Conservation (phyloP, 2,329 filamentous ascomycete species). For the Bipolaris oryzae region DNA sequence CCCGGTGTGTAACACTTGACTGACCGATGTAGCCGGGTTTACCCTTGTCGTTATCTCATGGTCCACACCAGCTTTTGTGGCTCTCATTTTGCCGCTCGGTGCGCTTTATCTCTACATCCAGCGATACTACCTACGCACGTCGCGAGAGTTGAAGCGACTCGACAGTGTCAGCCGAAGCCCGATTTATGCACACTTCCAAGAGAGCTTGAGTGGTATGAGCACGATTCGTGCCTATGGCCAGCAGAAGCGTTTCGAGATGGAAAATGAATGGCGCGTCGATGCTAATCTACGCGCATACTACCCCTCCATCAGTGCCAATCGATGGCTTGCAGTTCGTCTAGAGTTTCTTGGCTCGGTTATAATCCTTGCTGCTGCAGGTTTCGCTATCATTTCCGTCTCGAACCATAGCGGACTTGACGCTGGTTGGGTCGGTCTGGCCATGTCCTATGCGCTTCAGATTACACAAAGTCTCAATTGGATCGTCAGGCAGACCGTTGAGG, state of each 20-base stretch:
- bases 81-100: slow-evolving; percentile 79
- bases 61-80: slow-evolving; percentile 78
- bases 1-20: slow-evolving; percentile 25
- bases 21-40: slow-evolving; percentile 62
- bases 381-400: slow-evolving; percentile 80
- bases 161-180: slow-evolving; percentile 95
- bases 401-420: slow-evolving; percentile 67
- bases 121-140: slow-evolving; percentile 94
- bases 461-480: slow-evolving; percentile 99
- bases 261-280: slow-evolving; percentile 98
- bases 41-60: slow-evolving; percentile 85
- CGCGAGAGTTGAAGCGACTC: slow-evolving; percentile 91
- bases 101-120: slow-evolving; percentile 91
- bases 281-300: slow-evolving; percentile 93
- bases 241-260: slow-evolving; percentile 81
- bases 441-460: slow-evolving; percentile 97
- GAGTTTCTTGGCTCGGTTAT: slow-evolving; percentile 96
- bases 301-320: slow-evolving; percentile 85
- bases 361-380: slow-evolving; percentile 83
- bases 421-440: slow-evolving; percentile 86
- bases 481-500: slow-evolving; percentile 95
- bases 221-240: slow-evolving; percentile 96
- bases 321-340: slow-evolving; percentile 92
- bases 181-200: slow-evolving; percentile 98
- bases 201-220: slow-evolving; percentile 89